phyloP scores from a whole-genome alignment of 192 early-diverging fungal genomes.

The Coemansia biformis region DNA sequence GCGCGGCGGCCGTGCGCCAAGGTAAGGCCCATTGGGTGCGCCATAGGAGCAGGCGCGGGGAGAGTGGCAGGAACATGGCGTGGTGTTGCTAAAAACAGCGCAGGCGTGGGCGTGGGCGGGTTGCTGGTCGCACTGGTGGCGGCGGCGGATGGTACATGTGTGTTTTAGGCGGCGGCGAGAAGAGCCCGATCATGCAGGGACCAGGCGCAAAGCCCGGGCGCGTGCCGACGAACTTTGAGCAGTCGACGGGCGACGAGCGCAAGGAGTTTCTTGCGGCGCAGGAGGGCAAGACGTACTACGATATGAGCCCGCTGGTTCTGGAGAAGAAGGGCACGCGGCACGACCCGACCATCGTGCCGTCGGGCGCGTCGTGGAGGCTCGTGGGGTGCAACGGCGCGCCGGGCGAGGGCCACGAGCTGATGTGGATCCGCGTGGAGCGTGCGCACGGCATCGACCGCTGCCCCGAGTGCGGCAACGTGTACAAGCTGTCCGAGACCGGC shows the following conservation, averaged over 20 bases:
- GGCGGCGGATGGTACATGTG: too few relatives aligned
- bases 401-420: conserved; percentile 84
- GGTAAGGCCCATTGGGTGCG: too few relatives aligned
- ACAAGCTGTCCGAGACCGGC: conserved; percentile 55
- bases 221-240: conserved; percentile 77
- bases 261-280: conserved; percentile 78
- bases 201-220: conserved; percentile 66
- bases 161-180: conserved; percentile 18
- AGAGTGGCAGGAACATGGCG: background rate
- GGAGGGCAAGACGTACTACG: conserved; percentile 84
- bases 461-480: conserved; percentile 87
- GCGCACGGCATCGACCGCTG: conserved; percentile 81
- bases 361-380: conserved; percentile 72
- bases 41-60: too few relatives aligned
- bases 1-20: conserved; percentile 17
- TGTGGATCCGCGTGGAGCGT: conserved; percentile 86
- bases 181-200: conserved; percentile 43
- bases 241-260: conserved; percentile 88
- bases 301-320: conserved; percentile 74
- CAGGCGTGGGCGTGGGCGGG: too few relatives aligned
- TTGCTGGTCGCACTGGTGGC: too few relatives aligned
- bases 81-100: background rate
- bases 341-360: conserved; percentile 82
- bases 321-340: conserved; percentile 69
- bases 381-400: conserved; percentile 94